Conservation (phyloP, 164 flowering plant species). For the Hamamelis virginiana region DNA sequence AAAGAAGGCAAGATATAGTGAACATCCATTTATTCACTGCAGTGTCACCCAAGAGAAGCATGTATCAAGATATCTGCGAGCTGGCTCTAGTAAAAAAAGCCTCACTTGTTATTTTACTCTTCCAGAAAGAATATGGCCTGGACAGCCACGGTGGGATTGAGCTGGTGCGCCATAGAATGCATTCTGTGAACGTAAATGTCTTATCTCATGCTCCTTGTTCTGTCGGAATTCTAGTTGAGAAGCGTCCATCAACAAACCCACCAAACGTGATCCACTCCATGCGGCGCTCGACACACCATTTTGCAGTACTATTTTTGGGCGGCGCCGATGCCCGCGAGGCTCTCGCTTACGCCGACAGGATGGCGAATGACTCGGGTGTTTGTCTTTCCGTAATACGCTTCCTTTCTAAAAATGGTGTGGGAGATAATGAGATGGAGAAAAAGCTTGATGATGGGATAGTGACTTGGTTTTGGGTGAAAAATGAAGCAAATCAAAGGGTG, state of each 20-base stretch:
- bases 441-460: constrained; percentile 63
- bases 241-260: constrained; percentile 14
- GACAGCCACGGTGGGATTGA: constrained; percentile 11
- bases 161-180: constrained; percentile 2
- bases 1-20: constrained; percentile 20
- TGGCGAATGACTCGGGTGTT: constrained; percentile 39
- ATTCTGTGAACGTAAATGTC: constrained; percentile 27
- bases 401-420: constrained; percentile 26
- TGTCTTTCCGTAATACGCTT: constrained; percentile 47
- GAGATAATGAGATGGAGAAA: constrained; percentile 49
- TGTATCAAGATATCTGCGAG: constrained; percentile 74
- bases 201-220: constrained; percentile 63
- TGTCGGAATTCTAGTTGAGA: constrained; percentile 54
- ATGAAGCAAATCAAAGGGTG: constrained; percentile 35
- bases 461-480: constrained; percentile 61
- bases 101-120: constrained; percentile 50
- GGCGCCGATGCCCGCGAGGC: constrained; percentile 77
- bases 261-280: background rate
- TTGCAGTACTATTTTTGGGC: constrained; percentile 58
- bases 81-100: constrained; percentile 45
- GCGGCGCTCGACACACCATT: constrained; percentile 5
- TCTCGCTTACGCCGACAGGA: constrained; percentile 47
- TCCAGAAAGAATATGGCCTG: constrained; percentile 20
- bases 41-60: constrained; percentile 38
- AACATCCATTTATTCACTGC: constrained; percentile 40